Evolutionary conservation across 1,284 basidiomycete species (phyloP), one percentile per base, ranked within the genome.

Genomic region (Cryptococcus amylolentus): DNA sequence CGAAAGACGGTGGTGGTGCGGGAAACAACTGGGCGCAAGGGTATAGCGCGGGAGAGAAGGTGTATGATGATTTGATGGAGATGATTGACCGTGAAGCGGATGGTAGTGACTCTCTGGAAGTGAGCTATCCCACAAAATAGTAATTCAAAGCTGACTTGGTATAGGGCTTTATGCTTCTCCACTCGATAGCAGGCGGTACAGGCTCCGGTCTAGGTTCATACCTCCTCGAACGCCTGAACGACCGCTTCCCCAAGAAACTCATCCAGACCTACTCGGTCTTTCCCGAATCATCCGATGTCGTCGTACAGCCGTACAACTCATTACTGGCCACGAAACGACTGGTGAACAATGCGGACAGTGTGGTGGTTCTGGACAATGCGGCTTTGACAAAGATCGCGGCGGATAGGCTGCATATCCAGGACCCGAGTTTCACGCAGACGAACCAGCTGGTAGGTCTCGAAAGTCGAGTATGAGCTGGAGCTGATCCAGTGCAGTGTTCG

Each of bases 261-360:
- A 94, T 98, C 52, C 96, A 99, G 75, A 99, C 96, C 5, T 98
- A 99, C 79, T 97, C 93, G 35, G 96, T 99, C 51, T 99, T 98
- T 68, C 96, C 96, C 5, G 96, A 98, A 71, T 84, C 88, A 3
- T 86, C 88, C 41, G 93, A 97, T 67, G 91, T 97, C 56, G 92
- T 97, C 52, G 96, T 99, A 5, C 96, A 98, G 72, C 96, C 96
- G 3, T 99, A 99, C 80, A 99, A 99, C 77, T 92, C 79, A 45
- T 76, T 99, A 49, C 81, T 98, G n/a, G 92, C 96, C 5, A 83
- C 96, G 57, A 97, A 97, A 77, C 85, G 96, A 12, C 81, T 99
- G 35, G 89, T 92, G 8, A 93, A 98, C 72, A 91, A 98, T 68
- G 96, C 96, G 0, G 96, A 99, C 77, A 91, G 89, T 7, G 95